phyloP scores from a whole-genome alignment of 2,329 filamentous ascomycete species.

The Exophiala sp. region DNA sequence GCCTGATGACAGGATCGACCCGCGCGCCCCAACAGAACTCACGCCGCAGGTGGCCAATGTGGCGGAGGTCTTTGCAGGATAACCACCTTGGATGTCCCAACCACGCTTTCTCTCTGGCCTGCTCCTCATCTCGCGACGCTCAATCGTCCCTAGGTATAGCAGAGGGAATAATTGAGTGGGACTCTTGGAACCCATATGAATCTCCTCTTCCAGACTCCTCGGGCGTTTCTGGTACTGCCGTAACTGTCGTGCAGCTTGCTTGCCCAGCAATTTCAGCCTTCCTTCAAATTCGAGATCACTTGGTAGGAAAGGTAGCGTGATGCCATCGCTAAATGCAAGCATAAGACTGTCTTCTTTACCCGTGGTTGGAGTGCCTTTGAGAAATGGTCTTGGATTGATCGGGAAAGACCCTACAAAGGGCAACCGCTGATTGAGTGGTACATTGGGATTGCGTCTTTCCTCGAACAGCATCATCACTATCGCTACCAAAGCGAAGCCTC shows the following conservation, averaged over 20 bases:
- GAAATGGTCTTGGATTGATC: constrained; percentile 25
- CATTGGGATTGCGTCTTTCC: constrained; percentile 18
- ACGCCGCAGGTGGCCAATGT: constrained; percentile 23
- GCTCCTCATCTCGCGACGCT: constrained; percentile 17
- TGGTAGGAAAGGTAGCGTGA: constrained; percentile 23
- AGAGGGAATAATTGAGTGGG: constrained; percentile 21
- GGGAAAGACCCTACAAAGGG: constrained; percentile 28
- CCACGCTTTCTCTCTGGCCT: constrained; percentile 5
- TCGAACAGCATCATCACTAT: constrained; percentile 27
- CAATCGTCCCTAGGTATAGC: constrained; percentile 22
- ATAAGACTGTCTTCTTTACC: constrained; percentile 26
- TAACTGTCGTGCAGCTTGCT: constrained; percentile 23
- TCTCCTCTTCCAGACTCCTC: constrained; percentile 12
- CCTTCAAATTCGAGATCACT: constrained; percentile 20
- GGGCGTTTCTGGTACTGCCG: constrained; percentile 26
- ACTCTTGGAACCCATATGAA: constrained; percentile 22
- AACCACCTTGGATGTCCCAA: constrained; percentile 21
- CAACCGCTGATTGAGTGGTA: constrained; percentile 12
- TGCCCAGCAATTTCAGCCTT: constrained; percentile 21
- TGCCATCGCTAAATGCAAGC: constrained; percentile 27
- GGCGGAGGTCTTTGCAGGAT: constrained; percentile 12
- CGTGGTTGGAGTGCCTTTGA: constrained; percentile 13
- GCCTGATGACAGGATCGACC: constrained; percentile 15
- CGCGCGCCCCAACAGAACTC: constrained; percentile 24
- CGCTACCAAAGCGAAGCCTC: constrained; percentile 25